Evolutionary conservation across 805 yeast genomes (phyloP).

Genomic region (Suhomyces vadensis): DNA sequence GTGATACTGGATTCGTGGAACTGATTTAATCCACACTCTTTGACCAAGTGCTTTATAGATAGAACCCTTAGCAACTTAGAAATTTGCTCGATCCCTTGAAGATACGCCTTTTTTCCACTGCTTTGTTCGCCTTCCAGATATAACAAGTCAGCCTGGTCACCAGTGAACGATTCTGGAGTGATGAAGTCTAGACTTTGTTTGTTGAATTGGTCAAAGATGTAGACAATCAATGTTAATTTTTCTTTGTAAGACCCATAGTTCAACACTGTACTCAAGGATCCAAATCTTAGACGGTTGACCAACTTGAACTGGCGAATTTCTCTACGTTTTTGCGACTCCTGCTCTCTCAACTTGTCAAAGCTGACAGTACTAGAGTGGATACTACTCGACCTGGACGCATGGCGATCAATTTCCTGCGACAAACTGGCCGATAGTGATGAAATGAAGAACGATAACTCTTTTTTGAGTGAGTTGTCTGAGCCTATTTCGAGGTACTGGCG

Average conservation of each 20-base stretch:
- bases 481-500: conserved; percentile 14
- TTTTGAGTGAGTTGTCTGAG: conserved; percentile 14
- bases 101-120: conserved; percentile 20
- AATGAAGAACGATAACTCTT: conserved; percentile 21
- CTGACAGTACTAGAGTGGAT: conserved; percentile 21
- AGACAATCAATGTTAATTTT: conserved; percentile 22
- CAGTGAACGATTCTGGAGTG: not conserved
- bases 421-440: conserved; percentile 22
- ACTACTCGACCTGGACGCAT: conserved; percentile 24
- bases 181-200: conserved; percentile 8
- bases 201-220: conserved; percentile 20
- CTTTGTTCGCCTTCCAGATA: conserved; percentile 11
- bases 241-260: conserved; percentile 32
- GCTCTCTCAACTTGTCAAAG: conserved; percentile 8
- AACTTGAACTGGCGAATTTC: conserved; percentile 5
- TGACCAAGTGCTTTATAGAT: conserved; percentile 17
- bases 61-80: conserved; percentile 15
- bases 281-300: conserved; percentile 10
- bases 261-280: conserved; percentile 24
- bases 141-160: conserved; percentile 4
- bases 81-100: conserved; percentile 16
- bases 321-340: conserved; percentile 10
- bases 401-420: conserved; percentile 24
- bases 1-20: conserved; percentile 13
- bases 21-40: conserved; percentile 18